These are phyloP conservation scores for Ophiostoma ulmi DNA, from an alignment of 2,329 filamentous ascomycete species.

Conservation along the genomic window DNA sequence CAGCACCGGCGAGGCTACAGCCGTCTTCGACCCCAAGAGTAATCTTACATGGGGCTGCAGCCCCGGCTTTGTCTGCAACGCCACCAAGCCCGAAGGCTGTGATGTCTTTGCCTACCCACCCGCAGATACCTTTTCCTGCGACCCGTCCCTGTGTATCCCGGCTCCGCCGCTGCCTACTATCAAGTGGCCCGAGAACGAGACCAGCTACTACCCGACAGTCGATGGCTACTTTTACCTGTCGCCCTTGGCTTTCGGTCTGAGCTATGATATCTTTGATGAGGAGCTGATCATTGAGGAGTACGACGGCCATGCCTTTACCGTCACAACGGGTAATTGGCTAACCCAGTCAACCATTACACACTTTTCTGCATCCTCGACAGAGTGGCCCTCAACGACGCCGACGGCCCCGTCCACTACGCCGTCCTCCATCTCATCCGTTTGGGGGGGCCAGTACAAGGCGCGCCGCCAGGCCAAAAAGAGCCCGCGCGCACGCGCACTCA, in stretches of 20 bases:
- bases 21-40: slow-evolving; percentile 36
- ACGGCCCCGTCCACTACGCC: slow-evolving; percentile 15
- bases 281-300: slow-evolving; percentile 37
- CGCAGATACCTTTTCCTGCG: slow-evolving; percentile 43
- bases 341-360: slow-evolving; percentile 47
- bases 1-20: slow-evolving; percentile 23
- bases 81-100: slow-evolving; percentile 46
- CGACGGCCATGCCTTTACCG: slow-evolving; percentile 37
- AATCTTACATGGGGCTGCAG: slow-evolving; percentile 50
- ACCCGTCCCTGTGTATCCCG: slow-evolving; percentile 41
- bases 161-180: slow-evolving; percentile 38
- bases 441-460: neutral
- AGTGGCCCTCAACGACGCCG: neutral
- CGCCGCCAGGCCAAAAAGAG: neutral
- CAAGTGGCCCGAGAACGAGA: slow-evolving; percentile 43
- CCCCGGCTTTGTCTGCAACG: slow-evolving; percentile 50
- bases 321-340: slow-evolving; percentile 52
- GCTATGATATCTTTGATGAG: slow-evolving; percentile 55
- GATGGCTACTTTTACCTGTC: slow-evolving; percentile 61
- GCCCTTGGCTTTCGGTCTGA: slow-evolving; percentile 57
- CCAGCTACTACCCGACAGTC: slow-evolving; percentile 48
- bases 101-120: slow-evolving; percentile 49
- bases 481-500: neutral
- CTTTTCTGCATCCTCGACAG: slow-evolving; percentile 33
- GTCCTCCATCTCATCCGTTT: neutral